These are phyloP conservation scores for Penicillium capsulatum DNA, from an alignment of 2,329 filamentous ascomycete species.

Conservation along the genomic window DNA sequence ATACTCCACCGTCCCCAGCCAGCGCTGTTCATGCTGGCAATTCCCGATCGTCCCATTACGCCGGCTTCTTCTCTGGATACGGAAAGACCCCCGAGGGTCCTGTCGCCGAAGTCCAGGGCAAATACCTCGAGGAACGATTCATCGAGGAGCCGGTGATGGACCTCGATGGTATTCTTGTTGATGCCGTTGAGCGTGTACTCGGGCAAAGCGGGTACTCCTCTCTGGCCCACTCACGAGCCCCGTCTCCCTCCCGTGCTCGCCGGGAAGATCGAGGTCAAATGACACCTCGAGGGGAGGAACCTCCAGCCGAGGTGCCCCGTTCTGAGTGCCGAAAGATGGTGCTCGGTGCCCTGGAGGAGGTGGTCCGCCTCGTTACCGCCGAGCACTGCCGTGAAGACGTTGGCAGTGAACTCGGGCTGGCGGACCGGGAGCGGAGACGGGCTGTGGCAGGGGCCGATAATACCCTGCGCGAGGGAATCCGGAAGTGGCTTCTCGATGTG, in stretches of 20 bases:
- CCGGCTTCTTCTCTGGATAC: constrained; percentile 27
- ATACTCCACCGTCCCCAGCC: constrained; percentile 20
- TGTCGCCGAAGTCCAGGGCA: constrained; percentile 19
- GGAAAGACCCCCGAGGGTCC: constrained; percentile 21
- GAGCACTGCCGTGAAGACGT: constrained; percentile 43
- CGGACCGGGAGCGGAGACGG: constrained; percentile 34
- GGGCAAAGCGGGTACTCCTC: constrained; percentile 43
- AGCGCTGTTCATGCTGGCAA: constrained; percentile 21
- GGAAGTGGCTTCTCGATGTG: constrained; percentile 52
- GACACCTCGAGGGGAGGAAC: constrained; percentile 26
- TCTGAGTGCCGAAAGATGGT: constrained; percentile 53
- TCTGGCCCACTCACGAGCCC: constrained; percentile 38
- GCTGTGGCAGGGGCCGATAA: constrained; percentile 43
- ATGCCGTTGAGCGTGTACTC: constrained; percentile 55
- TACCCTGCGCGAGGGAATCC: constrained; percentile 53
- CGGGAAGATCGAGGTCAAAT: constrained; percentile 29
- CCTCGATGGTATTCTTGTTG: constrained; percentile 54
- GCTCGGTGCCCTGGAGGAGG: constrained; percentile 54
- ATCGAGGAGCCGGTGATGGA: constrained; percentile 55
- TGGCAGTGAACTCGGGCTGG: constrained; percentile 28
- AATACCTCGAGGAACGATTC: constrained; percentile 49
- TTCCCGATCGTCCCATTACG: constrained; percentile 25
- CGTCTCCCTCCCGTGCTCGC: constrained; percentile 39
- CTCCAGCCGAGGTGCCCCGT: constrained; percentile 45
- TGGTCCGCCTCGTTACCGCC: constrained; percentile 53